Conservation (phyloP, 495 filamentous ascomycete genomes). For the Collariella sp. region DNA sequence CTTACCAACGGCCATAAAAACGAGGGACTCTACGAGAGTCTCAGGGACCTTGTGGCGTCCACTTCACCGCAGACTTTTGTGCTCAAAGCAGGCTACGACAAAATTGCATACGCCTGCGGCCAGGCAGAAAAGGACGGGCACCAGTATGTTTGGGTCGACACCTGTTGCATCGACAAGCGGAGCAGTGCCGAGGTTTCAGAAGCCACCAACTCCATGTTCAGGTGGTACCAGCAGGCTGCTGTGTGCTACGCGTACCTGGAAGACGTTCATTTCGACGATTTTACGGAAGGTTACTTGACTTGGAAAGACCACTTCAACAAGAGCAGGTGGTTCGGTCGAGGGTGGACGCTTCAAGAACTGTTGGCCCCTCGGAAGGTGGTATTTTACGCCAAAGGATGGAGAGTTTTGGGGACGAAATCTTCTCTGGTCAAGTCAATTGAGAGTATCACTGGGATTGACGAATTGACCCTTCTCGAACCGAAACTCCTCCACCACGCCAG, state of each 20-base stretch:
- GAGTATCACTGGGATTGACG: constrained; percentile 17
- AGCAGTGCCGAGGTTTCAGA: constrained; percentile 22
- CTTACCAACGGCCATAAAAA: constrained; percentile 10
- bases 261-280: constrained; percentile 17
- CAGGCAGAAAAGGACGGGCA: constrained; percentile 17
- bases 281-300: constrained; percentile 16
- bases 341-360: constrained; percentile 24
- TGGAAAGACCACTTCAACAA: constrained; percentile 19
- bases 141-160: constrained; percentile 22
- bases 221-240: constrained; percentile 15
- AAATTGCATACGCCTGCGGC: constrained; percentile 16
- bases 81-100: constrained; percentile 18
- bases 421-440: constrained; percentile 11
- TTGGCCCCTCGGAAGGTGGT: constrained; percentile 16
- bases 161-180: constrained; percentile 21
- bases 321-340: constrained; percentile 20
- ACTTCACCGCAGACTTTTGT: constrained; percentile 7
- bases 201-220: constrained; percentile 23
- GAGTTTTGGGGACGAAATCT: constrained; percentile 17
- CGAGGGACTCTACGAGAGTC: constrained; percentile 1
- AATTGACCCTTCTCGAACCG: constrained; percentile 14
- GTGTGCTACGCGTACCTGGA: constrained; percentile 23
- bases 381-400: constrained; percentile 19
- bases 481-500: constrained; percentile 12
- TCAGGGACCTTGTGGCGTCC: background rate